A percentile compares a stretch with the other conserved stretches of the same genome.
phyloP scores from a whole-genome alignment of 2,329 filamentous ascomycete species.

The Exophiala viscosa region DNA sequence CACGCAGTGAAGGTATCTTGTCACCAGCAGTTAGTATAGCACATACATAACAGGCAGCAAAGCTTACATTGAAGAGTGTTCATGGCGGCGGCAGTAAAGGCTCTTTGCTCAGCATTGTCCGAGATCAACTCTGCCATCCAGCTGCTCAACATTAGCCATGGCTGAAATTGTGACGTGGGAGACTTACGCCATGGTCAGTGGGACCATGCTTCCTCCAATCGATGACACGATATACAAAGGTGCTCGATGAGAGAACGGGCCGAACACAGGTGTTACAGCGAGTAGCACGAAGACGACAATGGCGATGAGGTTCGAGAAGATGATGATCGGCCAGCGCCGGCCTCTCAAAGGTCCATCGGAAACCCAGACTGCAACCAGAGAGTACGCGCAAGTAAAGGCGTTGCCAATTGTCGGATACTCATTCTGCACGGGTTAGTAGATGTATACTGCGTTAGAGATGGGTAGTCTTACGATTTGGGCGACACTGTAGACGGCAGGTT shows the following conservation, averaged over 20 bases:
- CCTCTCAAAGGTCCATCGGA: slow-evolving; percentile 16
- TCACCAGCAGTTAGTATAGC: background rate
- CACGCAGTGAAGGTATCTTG: slow-evolving; percentile 18
- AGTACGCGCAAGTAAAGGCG: slow-evolving; percentile 14
- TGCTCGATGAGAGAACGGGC: slow-evolving; percentile 16
- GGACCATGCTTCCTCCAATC: slow-evolving; percentile 13
- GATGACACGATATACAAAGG: slow-evolving; percentile 17
- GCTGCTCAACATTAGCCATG: background rate
- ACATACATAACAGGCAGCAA: slow-evolving; percentile 1
- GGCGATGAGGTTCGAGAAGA: slow-evolving; percentile 14
- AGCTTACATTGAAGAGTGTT: slow-evolving; percentile 20
- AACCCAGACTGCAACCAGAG: slow-evolving; percentile 16
- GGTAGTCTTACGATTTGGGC: slow-evolving; percentile 15
- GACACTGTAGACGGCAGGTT: slow-evolving; percentile 13
- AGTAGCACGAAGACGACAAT: slow-evolving; percentile 16
- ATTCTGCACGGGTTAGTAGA: slow-evolving; percentile 3
- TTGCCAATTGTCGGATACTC: slow-evolving; percentile 20
- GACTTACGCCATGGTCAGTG: slow-evolving; percentile 20
- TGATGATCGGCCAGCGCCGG: slow-evolving; percentile 15
- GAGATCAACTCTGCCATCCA: slow-evolving; percentile 22
- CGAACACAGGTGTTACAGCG: slow-evolving; percentile 17
- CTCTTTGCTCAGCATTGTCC: slow-evolving; percentile 19
- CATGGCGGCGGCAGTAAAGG: slow-evolving; percentile 19
- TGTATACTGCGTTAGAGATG: too few relatives aligned
- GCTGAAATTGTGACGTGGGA: background rate